Evolutionary conservation across 169 alveolate species (phyloP), one percentile per base, ranked within the genome.

Genomic region (Cryptosporidium sp.): DNA sequence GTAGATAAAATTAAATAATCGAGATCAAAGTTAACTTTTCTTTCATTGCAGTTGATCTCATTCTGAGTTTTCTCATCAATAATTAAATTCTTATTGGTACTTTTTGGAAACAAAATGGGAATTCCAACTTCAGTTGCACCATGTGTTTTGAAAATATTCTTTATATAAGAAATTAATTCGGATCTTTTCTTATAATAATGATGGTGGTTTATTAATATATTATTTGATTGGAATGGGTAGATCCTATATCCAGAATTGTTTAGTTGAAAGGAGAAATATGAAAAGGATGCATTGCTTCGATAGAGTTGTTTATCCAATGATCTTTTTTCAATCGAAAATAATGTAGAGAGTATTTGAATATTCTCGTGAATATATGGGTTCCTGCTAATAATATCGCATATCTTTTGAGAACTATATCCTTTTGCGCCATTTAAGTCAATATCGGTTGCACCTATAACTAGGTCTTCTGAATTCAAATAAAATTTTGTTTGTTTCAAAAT

Each of bases 71-170:
- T 56, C 58, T 73, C 71, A 35, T 73, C 72, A 52, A 73, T 18
- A 3, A 8, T 58, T 33, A 35, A 37, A 29, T 73, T 58, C 53
- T 29, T 73, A 73, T 42, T 73, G 68, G 26, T 73, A 26, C n/a
- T 73, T 23, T 80, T 80, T 62, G 89, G 89, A 23, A 60, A 26
- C 26, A 80, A 65, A 26, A 80, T 62, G 31, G 89, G 89, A 62
- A 80, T 65, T 26, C 42, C 89, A 44, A 80, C 75, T 45, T 80
- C 89, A n/a, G 67, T 65, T 42, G 80, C 89, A 1, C 75, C 89
- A 29, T 65, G 89, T 3, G 42, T 35, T 80, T 51, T 80, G 33
- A 80, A 80, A 21, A 65, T 62, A 33, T 42, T 80, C 29, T 42
- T 62, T 26, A 80, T 65, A 31, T 9, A 80, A 31, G 51, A 23